Percentiles rank a stretch among this genome's conserved stretches.
Conservation (phyloP, 345 rosid genomes). For the Eucalyptus paniculata region DNA sequence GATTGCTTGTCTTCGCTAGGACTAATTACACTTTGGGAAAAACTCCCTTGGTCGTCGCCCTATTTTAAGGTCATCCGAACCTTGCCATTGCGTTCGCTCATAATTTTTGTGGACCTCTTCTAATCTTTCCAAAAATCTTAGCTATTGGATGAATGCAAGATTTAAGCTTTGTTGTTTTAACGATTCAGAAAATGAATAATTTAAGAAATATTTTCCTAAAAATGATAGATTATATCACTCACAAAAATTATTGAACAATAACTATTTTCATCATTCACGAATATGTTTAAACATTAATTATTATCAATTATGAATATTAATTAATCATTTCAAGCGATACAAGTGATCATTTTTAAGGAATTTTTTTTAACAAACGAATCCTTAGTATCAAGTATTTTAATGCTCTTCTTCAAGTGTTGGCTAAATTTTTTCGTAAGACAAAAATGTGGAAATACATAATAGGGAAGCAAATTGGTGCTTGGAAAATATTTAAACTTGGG, state of each 20-base stretch:
- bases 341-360: accelerated
- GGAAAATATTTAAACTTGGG: neutral
- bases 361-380: too few species aligned
- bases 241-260: neutral
- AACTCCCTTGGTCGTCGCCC: neutral
- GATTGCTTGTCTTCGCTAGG: neutral
- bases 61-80: neutral
- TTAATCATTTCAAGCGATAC: accelerated
- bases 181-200: accelerated
- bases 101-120: neutral
- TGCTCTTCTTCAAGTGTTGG: neutral
- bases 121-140: neutral
- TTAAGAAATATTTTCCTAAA: too few species aligned
- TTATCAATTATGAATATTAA: neutral
- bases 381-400: neutral
- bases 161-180: accelerated
- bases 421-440: neutral
- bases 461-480: neutral
- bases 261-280: neutral
- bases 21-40: neutral
- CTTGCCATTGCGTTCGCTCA: neutral
- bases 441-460: neutral
- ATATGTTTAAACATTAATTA: neutral
- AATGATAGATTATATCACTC: accelerated
- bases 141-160: neutral